Conservation (phyloP, 2,329 filamentous ascomycete species). For the Clarireedia hainanense region DNA sequence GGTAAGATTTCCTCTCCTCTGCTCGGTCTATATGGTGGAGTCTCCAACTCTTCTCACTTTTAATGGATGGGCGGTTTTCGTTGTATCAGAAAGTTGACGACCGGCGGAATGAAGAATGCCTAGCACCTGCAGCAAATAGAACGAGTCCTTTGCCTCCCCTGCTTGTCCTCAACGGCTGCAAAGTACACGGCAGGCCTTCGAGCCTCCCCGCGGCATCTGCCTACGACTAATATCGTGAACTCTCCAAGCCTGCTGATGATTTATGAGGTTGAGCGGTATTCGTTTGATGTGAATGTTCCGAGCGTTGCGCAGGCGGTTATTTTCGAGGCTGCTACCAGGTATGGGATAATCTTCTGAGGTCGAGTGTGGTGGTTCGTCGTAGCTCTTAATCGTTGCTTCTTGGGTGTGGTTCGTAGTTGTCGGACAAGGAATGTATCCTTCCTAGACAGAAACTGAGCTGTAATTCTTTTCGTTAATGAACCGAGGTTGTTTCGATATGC, state of each 20-base stretch:
- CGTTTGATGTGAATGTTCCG: neutral
- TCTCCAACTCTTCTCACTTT: neutral
- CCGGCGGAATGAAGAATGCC: neutral
- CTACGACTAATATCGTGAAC: neutral
- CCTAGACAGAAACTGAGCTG: constrained; percentile 30
- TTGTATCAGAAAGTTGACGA: neutral
- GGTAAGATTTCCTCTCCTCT: neutral
- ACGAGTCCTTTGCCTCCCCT: neutral
- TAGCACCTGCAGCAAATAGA: neutral
- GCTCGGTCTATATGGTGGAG: neutral
- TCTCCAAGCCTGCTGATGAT: neutral
- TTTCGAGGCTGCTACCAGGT: neutral
- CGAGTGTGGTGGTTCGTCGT: neutral
- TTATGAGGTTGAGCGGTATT: neutral
- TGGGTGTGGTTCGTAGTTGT: neutral
- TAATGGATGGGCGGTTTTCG: neutral
- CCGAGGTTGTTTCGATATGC: too few relatives aligned
- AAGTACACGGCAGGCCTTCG: constrained; percentile 5
- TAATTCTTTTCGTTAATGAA: neutral
- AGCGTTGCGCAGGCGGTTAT: neutral
- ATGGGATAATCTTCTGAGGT: neutral
- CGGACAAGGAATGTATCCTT: neutral
- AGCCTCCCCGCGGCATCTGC: constrained; percentile 11
- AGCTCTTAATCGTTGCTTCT: neutral
- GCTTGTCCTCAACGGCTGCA: constrained; percentile 5